Evolutionary conservation across 1,284 basidiomycete genomes (phyloP), one percentile per base, ranked within the genome.

Genomic region (Trichosporon asahii): DNA sequence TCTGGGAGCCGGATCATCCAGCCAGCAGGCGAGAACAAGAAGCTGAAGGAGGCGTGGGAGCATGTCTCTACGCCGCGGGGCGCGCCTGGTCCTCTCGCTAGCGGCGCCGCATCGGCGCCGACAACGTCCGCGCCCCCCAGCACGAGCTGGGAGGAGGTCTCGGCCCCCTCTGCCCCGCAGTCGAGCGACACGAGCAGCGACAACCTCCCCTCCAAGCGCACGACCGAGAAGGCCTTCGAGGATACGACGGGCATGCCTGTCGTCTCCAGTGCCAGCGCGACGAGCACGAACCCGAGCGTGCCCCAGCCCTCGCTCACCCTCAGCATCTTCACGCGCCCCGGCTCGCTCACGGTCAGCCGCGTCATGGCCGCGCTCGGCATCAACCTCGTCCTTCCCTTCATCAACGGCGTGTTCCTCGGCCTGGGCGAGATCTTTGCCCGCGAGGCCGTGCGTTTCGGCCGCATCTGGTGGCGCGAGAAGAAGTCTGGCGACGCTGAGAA

Each of bases 391-490:
- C 86, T 98, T 55, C 96, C 96, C 0, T 99, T 99, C 81, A 88
- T 98, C 64, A 98, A 98, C 79, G 96, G 96, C 31, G 92, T 98
- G 76, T 97, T 98, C 94, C 89, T 98, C 64, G 96, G 96, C 11
- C 95, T 98, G 79, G 96, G 96, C 27, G 96, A 99, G 84, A 94
- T 99, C 70, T 95, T 98, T 78, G 96, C 95, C 21, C 90, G 94
- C 81, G 91, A 94, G 72, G 87, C 94, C 15, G 85, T 97, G 21
- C 86, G 90, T 66, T 86, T 87, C 18, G 92, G 90, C 86, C 78
- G 84, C 68, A 78, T 84, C 3, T 85, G 83, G 78, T 82, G 78
- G 76, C 72, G 76, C 31, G 77, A 77, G 29, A 78, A 80, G 68
- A 75, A 76, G 72, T 70, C 53, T 31, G 71, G 65, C 69, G 77